phyloP scores from a whole-genome alignment of 2,329 filamentous ascomycete genomes.

The Fusarium beomiforme region DNA sequence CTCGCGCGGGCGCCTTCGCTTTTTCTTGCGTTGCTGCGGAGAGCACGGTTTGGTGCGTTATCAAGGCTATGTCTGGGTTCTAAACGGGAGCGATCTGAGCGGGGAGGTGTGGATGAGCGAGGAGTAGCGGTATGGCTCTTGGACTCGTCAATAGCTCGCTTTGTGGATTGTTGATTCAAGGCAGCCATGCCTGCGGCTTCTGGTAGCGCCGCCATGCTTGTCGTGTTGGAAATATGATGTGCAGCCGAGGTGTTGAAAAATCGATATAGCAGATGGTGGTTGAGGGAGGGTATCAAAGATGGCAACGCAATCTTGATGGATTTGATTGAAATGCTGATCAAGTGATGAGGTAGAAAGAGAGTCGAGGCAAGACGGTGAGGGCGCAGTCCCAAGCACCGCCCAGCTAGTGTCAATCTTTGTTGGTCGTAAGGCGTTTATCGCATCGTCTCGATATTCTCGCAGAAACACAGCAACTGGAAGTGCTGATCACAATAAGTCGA shows the following conservation, averaged over 20 bases:
- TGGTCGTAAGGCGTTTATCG: constrained; percentile 37
- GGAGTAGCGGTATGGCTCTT: constrained; percentile 47
- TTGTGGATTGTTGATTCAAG: constrained; percentile 48
- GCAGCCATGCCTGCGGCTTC: constrained; percentile 43
- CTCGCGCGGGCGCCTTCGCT: constrained; percentile 50
- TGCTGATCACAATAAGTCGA: constrained; percentile 24
- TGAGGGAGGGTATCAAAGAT: constrained; percentile 10
- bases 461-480: constrained; percentile 27
- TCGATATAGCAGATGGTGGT: constrained; percentile 14
- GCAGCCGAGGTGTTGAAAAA: neutral
- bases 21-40: constrained; percentile 49
- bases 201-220: constrained; percentile 50
- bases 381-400: constrained; percentile 40
- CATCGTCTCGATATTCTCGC: constrained; percentile 41
- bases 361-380: constrained; percentile 36
- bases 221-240: constrained; percentile 17
- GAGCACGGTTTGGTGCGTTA: constrained; percentile 44
- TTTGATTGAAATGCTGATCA: neutral
- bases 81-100: constrained; percentile 54
- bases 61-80: constrained; percentile 55
- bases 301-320: constrained; percentile 4
- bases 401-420: constrained; percentile 36
- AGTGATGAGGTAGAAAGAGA: constrained; percentile 10
- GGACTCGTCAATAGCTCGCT: constrained; percentile 46
- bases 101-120: constrained; percentile 57